A percentile compares a stretch with the other conserved stretches of the same genome.
phyloP scores from a whole-genome alignment of 164 flowering plant genomes.

The Warburgia ugandensis region DNA sequence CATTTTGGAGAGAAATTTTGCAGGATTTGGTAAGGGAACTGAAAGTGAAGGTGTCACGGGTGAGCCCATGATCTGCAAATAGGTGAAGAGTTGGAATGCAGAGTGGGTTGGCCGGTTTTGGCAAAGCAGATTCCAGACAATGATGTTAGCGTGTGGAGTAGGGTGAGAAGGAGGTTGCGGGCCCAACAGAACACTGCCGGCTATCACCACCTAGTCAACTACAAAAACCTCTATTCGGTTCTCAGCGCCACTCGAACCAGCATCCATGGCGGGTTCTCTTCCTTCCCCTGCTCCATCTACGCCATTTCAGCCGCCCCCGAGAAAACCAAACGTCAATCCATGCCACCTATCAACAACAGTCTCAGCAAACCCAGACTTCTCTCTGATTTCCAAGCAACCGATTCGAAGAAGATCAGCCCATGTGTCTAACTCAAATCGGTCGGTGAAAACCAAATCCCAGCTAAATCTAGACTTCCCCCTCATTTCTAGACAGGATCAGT shows the following conservation, averaged over 20 bases:
- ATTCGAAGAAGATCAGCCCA: not conserved
- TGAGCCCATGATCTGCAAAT: constrained; percentile 20
- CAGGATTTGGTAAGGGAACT: constrained; percentile 30
- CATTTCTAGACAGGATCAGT: constrained; percentile 65
- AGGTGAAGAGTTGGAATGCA: constrained; percentile 21
- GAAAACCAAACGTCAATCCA: not conserved
- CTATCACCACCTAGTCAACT: no score
- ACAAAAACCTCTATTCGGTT: no score
- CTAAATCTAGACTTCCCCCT: constrained; percentile 45
- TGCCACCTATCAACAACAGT: not conserved
- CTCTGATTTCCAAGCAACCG: not conserved
- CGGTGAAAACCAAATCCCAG: not conserved
- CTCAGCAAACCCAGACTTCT: not conserved
- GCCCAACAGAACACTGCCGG: constrained; percentile 24
- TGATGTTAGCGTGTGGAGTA: constrained; percentile 22
- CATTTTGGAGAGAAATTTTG: constrained; percentile 13
- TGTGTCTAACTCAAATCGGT: no score
- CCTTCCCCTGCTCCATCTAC: no score
- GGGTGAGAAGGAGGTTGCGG: constrained; percentile 15
- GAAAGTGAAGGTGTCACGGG: constrained; percentile 27
- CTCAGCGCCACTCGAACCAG: no score
- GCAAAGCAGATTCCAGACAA: constrained; percentile 30
- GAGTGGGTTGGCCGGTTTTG: constrained; percentile 3
- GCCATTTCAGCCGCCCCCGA: not conserved
- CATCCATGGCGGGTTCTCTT: no score